Evolutionary conservation across 2,329 filamentous ascomycete species (phyloP).

Genomic region (Pseudopithomyces chartarum): DNA sequence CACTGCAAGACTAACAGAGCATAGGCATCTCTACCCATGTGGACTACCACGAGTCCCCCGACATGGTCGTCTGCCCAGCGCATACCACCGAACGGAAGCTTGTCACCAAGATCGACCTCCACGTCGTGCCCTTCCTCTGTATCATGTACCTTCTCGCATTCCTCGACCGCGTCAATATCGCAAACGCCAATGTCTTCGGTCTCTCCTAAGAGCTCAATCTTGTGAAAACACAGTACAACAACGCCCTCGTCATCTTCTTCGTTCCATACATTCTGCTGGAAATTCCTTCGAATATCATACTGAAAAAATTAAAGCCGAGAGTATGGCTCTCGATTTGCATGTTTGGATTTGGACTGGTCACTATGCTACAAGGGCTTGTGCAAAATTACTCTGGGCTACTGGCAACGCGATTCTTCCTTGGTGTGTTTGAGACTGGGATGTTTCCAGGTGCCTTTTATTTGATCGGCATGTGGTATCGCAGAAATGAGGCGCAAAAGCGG

Average conservation of each 20-base stretch:
- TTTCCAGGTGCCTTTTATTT: slow-evolving; percentile 68
- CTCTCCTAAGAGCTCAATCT: slow-evolving; percentile 54
- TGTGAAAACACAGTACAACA: slow-evolving; percentile 53
- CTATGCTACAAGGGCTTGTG: slow-evolving; percentile 76
- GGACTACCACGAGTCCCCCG: slow-evolving; percentile 47
- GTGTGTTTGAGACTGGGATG: slow-evolving; percentile 60
- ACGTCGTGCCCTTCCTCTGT: slow-evolving; percentile 56
- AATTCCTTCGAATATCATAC: slow-evolving; percentile 58
- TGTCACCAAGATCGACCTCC: slow-evolving; percentile 52
- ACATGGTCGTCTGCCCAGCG: slow-evolving; percentile 50
- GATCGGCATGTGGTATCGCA: slow-evolving; percentile 88
- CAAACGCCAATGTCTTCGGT: slow-evolving; percentile 59
- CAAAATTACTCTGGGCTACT: slow-evolving; percentile 78
- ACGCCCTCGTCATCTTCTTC: slow-evolving; percentile 60
- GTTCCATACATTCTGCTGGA: slow-evolving; percentile 60
- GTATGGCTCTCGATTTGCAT: slow-evolving; percentile 75
- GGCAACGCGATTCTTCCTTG: slow-evolving; percentile 80
- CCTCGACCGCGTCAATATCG: slow-evolving; percentile 58
- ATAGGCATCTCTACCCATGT: slow-evolving; percentile 5
- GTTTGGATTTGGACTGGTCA: slow-evolving; percentile 78
- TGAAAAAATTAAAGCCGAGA: slow-evolving; percentile 58
- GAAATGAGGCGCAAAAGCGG: slow-evolving; percentile 85
- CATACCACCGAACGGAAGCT: slow-evolving; percentile 56
- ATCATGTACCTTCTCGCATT: slow-evolving; percentile 58
- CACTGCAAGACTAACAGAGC: neutral